Percentiles rank a stretch among this genome's conserved stretches.
Conservation (phyloP, 768 basidiomycete genomes). For the Hortiboletus flavorubellus region DNA sequence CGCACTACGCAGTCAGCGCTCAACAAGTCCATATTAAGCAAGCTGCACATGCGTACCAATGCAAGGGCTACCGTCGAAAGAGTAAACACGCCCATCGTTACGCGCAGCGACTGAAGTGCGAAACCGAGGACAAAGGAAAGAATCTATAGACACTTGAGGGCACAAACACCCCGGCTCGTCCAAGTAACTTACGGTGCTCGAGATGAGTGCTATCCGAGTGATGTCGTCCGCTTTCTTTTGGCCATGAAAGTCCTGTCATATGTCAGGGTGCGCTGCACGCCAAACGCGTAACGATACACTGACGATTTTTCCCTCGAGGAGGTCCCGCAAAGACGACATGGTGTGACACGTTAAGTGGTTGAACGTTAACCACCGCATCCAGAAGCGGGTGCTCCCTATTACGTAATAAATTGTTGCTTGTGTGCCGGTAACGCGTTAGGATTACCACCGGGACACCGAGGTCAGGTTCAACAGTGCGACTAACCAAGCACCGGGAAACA, state of each 20-base stretch:
- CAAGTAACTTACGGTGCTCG: constrained; percentile 21
- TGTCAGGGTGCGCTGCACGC: neutral
- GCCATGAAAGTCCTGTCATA: constrained; percentile 30
- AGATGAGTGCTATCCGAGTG: constrained; percentile 21
- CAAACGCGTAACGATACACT: neutral
- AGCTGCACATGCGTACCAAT: constrained; percentile 13
- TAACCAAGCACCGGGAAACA: neutral
- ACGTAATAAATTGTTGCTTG: constrained; percentile 13
- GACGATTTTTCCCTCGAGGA: constrained; percentile 32
- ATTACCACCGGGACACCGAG: too few species aligned
- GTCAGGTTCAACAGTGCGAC: neutral
- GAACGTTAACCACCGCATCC: too few species aligned
- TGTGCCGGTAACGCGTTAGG: too few species aligned
- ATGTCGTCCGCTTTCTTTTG: constrained; percentile 27
- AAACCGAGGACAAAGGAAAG: constrained; percentile 32
- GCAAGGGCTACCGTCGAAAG: constrained; percentile 19
- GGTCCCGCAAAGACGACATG: constrained; percentile 25
- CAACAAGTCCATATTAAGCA: too few species aligned
- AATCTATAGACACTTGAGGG: constrained; percentile 13
- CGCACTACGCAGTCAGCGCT: neutral
- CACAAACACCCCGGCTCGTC: neutral
- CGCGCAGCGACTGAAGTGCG: constrained; percentile 24
- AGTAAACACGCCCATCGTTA: constrained; percentile 24
- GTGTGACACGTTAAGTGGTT: constrained; percentile 10
- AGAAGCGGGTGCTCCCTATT: neutral